Evolutionary conservation across 1,284 basidiomycete genomes (phyloP).

Genomic region (Naganishia sp.): DNA sequence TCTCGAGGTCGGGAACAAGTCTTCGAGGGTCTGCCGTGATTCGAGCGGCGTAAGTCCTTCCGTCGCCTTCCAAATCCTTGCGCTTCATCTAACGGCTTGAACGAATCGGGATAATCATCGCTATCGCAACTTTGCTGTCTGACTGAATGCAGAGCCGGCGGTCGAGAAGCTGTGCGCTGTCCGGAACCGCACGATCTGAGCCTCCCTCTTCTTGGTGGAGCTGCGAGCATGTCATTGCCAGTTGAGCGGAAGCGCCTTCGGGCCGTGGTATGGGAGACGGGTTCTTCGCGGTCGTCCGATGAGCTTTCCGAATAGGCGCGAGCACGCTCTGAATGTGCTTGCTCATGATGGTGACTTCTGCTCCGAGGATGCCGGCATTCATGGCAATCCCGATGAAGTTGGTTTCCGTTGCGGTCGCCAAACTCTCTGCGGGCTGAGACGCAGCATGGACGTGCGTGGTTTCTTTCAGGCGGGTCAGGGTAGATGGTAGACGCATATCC

Average conservation of each 20-base stretch:
- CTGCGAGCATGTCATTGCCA: background rate
- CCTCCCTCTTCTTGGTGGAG: background rate
- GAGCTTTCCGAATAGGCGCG: conserved; percentile 10
- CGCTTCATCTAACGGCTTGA: too few relatives aligned
- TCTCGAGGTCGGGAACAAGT: background rate
- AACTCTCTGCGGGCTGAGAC: background rate
- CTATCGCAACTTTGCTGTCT: background rate
- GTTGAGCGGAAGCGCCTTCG: background rate
- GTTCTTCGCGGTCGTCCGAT: conserved; percentile 3
- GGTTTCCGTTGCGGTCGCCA: background rate
- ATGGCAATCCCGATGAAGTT: background rate
- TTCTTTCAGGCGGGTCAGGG: conserved; percentile 4
- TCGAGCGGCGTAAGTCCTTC: too few relatives aligned
- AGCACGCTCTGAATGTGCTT: background rate
- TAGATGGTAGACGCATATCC: conserved; percentile 22
- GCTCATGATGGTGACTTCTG: background rate
- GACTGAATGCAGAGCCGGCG: conserved; percentile 10
- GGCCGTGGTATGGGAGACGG: background rate
- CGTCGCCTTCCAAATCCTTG: too few relatives aligned
- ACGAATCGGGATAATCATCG: too few relatives aligned
- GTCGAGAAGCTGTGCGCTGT: conserved; percentile 5
- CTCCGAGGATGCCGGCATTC: background rate
- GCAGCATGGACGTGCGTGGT: too few relatives aligned
- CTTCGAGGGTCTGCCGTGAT: too few relatives aligned
- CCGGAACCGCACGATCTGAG: background rate